Conservation (phyloP, 208 protist genomes). For the Entamoeba histolytica region DNA sequence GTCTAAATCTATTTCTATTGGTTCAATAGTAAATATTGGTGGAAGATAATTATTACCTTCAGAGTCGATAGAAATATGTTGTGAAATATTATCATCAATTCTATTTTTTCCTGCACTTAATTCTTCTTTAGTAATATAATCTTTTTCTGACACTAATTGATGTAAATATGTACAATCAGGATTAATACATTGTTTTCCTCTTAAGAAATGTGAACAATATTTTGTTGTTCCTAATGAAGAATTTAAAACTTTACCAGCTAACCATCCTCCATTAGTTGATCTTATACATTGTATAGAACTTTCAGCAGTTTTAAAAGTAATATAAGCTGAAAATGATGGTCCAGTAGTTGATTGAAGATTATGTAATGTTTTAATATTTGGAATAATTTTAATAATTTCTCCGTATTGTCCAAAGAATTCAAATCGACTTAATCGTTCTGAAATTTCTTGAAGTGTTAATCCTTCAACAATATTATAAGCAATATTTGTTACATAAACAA, state of each 20-base stretch:
- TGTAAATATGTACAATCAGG: conserved; percentile 65
- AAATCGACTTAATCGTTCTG: no score
- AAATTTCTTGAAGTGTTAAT: no score
- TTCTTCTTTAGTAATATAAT: conserved; percentile 53
- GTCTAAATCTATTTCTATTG: no score
- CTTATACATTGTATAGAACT: conserved; percentile 12
- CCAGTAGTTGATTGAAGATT: conserved; percentile 7
- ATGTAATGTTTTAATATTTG: conserved; percentile 46
- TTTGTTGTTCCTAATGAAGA: conserved; percentile 66
- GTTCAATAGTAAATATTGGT: no score
- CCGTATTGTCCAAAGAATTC: conserved; percentile 63
- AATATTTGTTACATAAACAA: no score
- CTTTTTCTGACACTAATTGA: conserved; percentile 34
- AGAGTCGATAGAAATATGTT: no score
- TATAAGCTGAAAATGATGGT: conserved; percentile 39
- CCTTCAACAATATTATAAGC: no score
- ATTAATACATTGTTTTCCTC: conserved; percentile 45
- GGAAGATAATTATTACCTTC: no score
- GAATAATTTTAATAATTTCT: conserved; percentile 52
- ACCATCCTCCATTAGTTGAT: not conserved
- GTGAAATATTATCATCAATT: no score
- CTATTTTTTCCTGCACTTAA: conserved; percentile 14
- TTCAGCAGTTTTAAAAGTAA: conserved; percentile 44
- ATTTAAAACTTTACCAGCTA: conserved; percentile 22
- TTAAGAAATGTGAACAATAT: conserved; percentile 58